Evolutionary conservation across 257 asterid species (phyloP).

Genomic region (Coffea canephora): DNA sequence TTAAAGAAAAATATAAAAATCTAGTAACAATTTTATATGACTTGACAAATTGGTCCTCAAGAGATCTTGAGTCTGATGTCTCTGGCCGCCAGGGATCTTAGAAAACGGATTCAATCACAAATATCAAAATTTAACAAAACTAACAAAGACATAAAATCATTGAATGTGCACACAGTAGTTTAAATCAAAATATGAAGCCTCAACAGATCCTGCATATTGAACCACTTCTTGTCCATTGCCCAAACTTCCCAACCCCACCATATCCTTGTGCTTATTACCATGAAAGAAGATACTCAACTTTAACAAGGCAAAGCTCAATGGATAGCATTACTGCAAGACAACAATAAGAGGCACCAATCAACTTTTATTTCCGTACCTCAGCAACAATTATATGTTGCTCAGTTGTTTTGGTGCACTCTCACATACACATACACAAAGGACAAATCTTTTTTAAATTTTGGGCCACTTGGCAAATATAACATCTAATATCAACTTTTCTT

Average conservation of each 20-base stretch:
- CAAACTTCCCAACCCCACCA: neutral
- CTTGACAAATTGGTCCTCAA: neutral
- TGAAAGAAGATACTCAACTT: neutral
- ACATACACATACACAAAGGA: too few species aligned
- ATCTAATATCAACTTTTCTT: too few species aligned
- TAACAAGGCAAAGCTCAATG: neutral
- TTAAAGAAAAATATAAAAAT: too few species aligned
- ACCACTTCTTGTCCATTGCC: neutral
- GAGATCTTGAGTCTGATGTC: neutral
- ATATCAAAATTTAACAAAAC: neutral
- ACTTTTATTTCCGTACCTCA: neutral
- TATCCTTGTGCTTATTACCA: neutral
- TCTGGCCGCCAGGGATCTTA: neutral
- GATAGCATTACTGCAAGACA: neutral
- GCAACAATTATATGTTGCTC: neutral
- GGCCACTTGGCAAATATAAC: too few species aligned
- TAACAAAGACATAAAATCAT: neutral
- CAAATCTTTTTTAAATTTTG: too few species aligned
- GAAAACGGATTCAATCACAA: neutral
- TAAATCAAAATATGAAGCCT: neutral
- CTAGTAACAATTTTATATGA: too few species aligned
- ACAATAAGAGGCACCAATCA: neutral
- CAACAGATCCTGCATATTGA: neutral
- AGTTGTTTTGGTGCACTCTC: too few species aligned
- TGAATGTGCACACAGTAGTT: neutral